Evolutionary conservation across 129 eudicot species (phyloP), one percentile per base, ranked within the genome.

Genomic region (Saussurea involucrata): DNA sequence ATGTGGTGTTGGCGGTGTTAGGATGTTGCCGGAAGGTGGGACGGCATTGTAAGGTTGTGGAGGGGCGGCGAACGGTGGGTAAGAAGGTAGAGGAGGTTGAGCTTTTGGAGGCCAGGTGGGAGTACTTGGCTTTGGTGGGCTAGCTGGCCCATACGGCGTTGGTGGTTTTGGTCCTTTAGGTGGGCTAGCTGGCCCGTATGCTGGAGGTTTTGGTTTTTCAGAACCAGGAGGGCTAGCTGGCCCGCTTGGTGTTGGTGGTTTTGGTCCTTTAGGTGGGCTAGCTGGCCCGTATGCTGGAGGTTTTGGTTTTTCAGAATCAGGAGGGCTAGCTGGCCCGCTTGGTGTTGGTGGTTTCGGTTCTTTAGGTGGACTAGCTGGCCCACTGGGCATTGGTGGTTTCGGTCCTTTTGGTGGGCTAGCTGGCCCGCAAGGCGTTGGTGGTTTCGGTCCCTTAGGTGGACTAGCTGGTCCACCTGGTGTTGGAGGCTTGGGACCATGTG

Each of bases 1-100:
- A 1, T 86, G 74, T 2, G 88, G 86, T 66, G 84, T 22, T 22
- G 83, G 86, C 7, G 92, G 90, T 18, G 88, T 78, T 53, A 80
- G 32, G 71, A 88, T 73, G 83, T 81, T 29, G 1, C 83, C 75
- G 0, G 85, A 66, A 10, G 93, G 93, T 29, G 93, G 89, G 22
- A 85, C 63, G 18, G 84, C 77, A 18, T 55, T 71, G 70, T 7
- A 76, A 9, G 89, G 87, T 32, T 84, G 83, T 9, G 76, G 73
- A 13, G 74, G 82, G 8, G 79, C 55, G 25, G 58, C 81, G 15
- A 13, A 6, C 2, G 90, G 76, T n/a, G 81, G 73, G 5, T 84
- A 80, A 61, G 87, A 76, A 10, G 86, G 86, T 24, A 34, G 44
- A 44, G 82, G 76, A 40, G 95, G 91, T 33, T 42, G 78, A n/a